Percentiles rank a stretch among this genome's conserved stretches.
These are phyloP conservation scores for Creolimax fragrantissima DNA, from an alignment of 78 protist species.

Conservation along the genomic window DNA sequence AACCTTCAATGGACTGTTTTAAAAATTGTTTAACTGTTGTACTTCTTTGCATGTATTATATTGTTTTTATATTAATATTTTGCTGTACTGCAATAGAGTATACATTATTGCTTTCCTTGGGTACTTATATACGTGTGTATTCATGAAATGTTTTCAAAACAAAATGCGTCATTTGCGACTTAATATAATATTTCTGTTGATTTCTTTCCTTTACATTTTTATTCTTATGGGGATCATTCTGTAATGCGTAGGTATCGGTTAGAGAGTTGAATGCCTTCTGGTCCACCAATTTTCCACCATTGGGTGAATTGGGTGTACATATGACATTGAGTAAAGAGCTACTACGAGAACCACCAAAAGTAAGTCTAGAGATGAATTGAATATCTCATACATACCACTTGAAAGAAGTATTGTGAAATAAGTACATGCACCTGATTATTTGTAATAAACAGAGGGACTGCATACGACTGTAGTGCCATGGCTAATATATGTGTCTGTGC, in stretches of 20 bases:
- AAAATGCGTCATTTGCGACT: no score
- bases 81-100: no score
- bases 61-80: no score
- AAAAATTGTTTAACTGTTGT: no score
- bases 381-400: neutral
- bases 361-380: neutral
- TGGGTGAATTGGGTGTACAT: slow-evolving; percentile 42
- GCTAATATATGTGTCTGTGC: neutral
- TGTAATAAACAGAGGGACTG: neutral
- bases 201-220: no score
- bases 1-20: no score
- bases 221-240: no score
- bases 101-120: no score
- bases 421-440: neutral
- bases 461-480: neutral
- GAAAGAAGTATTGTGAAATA: neutral
- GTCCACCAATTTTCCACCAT: slow-evolving; percentile 39
- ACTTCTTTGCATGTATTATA: no score
- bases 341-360: slow-evolving; percentile 1
- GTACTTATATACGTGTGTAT: no score
- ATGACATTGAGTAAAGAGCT: neutral
- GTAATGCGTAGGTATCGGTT: slow-evolving; percentile 24
- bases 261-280: slow-evolving; percentile 39
- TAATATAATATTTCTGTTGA: no score
- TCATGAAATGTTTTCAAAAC: no score